Base-by-base conservation (phyloP, 805 yeast species). In the Monosporozyma unispora region DNA sequence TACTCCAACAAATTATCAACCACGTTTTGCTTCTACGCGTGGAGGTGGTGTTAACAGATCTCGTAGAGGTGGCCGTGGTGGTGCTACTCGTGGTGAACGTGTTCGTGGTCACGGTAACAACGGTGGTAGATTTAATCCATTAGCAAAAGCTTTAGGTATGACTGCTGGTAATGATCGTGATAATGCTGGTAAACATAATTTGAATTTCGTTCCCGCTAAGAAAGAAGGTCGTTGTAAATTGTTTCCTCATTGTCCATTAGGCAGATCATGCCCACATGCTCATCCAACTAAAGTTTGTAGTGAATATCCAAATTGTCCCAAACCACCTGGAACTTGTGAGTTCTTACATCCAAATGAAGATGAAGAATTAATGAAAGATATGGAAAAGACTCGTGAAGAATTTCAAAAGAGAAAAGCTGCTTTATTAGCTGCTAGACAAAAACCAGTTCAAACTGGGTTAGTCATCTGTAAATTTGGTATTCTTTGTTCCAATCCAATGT, bases 321-420 rank as follows among this genome's bases (percentile, higher is more conserved):
- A 84, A 57, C 77, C 82, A 3, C 82, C 84, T 33, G 95, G 95
- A 10, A 85, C 93, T 0, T 88, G 96, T 69, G 81, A 79, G 55
- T 87, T 71, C 59, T 70, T 89, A 56, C 96, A 88, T 64, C 90
- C 95, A 10, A 85, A 85, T 52, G 88, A 88, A 69, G 96, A 88
- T 66, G 84, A 77, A 57, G 85, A 73, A 31, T 71, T 86, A 58
- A 78, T 84, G 69, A 79, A 78, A 37, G 85, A 81, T 61, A 71
- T 82, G 48, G 88, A 81, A 58, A 79, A 75, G 57, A 77, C 80
- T 7, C 82, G 77, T 60, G 72, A 73, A 53, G 80, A 75, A 56
- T 76, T 63, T 48, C 63, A 70, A 54, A 76, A 75, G 54, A 72
- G 74, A 55, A 73, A 67, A 56, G 69, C 62, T 21, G 68, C 66